A percentile compares a stretch with the other conserved stretches of the same genome.
Evolutionary conservation across 139 green algal species (phyloP).

Genomic region (Volvox reticuliferus): DNA sequence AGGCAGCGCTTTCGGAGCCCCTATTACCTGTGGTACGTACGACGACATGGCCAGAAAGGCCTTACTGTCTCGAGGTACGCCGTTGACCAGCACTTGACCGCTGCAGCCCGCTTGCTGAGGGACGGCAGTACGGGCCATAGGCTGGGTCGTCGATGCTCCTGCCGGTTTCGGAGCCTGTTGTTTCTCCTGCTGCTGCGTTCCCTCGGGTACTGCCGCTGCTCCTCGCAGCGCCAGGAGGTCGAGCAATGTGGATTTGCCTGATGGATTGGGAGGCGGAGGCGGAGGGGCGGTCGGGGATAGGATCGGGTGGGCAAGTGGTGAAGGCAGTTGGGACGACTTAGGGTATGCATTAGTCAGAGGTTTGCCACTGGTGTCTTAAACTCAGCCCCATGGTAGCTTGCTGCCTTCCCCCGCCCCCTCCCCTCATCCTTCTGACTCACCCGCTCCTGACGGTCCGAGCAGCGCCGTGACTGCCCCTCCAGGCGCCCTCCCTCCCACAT

Average conservation of each 20-base stretch:
- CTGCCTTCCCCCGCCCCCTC: not conserved
- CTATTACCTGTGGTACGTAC: constrained; percentile 65
- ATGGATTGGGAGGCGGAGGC: not conserved
- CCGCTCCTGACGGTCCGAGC: constrained; percentile 46
- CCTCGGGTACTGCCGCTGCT: not conserved
- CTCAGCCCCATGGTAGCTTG: too few species aligned
- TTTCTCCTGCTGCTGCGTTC: not conserved
- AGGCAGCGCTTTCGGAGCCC: too few species aligned
- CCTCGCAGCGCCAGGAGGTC: constrained; percentile 63
- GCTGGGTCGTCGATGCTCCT: not conserved
- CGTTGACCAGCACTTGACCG: constrained; percentile 56
- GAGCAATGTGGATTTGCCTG: constrained; percentile 73
- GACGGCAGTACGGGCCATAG: not conserved
- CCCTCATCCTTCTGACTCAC: constrained; percentile 18
- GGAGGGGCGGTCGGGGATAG: not conserved
- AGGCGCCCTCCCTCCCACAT: constrained; percentile 43
- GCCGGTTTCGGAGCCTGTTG: not conserved
- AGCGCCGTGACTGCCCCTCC: constrained; percentile 35
- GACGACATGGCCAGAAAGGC: constrained; percentile 43
- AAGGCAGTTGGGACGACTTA: too few species aligned
- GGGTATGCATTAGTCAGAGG: too few species aligned
- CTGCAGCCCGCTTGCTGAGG: not conserved
- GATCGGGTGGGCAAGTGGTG: not conserved
- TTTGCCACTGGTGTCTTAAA: too few species aligned
- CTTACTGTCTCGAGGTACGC: not conserved